Evolutionary conservation across 345 rosid species (phyloP).

Genomic region (Pugionium dolabratum): DNA sequence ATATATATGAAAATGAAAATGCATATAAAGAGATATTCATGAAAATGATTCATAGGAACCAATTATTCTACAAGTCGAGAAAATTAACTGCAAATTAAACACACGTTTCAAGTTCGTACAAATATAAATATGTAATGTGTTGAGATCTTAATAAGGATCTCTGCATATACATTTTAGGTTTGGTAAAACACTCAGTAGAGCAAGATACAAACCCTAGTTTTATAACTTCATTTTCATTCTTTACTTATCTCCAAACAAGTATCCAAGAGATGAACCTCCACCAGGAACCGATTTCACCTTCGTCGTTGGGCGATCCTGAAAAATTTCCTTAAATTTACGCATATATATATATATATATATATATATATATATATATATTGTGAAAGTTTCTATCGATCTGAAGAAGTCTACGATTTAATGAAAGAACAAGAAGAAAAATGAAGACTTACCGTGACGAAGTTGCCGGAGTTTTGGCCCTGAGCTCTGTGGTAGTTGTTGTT

Average conservation of each 20-base stretch:
- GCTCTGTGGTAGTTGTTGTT: conserved; percentile 61
- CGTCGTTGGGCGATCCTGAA: conserved; percentile 73
- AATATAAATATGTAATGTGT: conserved; percentile 14
- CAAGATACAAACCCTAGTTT: conserved; percentile 21
- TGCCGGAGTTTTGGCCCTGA: conserved; percentile 65
- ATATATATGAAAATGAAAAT: background rate
- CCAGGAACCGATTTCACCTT: conserved; percentile 76
- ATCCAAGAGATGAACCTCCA: conserved; percentile 71
- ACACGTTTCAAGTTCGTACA: conserved; percentile 10
- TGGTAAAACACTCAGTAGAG: conserved; percentile 1
- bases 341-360: too few relatives aligned
- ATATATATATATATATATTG: too few relatives aligned
- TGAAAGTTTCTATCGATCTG: too few relatives aligned
- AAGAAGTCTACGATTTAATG: background rate
- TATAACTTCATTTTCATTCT: conserved; percentile 11
- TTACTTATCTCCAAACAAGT: conserved; percentile 70
- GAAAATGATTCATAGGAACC: background rate
- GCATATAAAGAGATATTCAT: background rate
- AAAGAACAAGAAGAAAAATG: background rate
- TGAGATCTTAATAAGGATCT: conserved; percentile 25
- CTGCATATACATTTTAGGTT: conserved; percentile 1
- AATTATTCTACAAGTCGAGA: conserved; percentile 6
- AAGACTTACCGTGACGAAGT: conserved; percentile 64
- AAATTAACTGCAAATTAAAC: conserved; percentile 20
- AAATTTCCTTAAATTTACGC: background rate